Conservation (phyloP, 2,329 filamentous ascomycete genomes). For the Tolypocladium guangdongense region DNA sequence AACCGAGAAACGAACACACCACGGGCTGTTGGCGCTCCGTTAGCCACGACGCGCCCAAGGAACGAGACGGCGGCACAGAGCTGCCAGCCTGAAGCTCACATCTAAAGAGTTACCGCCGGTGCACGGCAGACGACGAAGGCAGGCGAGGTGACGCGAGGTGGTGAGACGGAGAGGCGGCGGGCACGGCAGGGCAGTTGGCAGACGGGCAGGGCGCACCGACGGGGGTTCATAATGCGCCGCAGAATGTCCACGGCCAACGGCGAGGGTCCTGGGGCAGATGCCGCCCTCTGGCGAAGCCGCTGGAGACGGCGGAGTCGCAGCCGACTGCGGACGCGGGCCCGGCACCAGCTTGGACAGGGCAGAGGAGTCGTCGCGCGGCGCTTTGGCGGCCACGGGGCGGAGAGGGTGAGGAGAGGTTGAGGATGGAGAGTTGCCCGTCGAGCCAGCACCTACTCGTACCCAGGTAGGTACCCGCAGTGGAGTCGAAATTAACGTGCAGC, state of each 20-base stretch:
- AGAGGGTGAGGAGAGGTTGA: neutral
- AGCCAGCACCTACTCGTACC: too few species aligned
- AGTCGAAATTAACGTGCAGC: too few species aligned
- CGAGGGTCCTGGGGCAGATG: neutral
- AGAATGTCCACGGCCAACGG: conserved; percentile 4
- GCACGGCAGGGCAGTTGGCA: neutral
- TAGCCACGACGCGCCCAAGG: neutral
- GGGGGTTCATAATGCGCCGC: conserved; percentile 8
- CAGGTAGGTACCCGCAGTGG: too few species aligned
- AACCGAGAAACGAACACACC: neutral
- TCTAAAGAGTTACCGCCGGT: neutral
- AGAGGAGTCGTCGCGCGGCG: neutral
- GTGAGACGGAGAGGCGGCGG: conserved; percentile 5
- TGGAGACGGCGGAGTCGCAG: neutral
- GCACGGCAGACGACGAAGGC: neutral
- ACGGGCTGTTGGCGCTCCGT: neutral
- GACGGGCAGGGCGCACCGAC: conserved; percentile 1
- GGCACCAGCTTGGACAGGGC: neutral
- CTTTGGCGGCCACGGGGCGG: neutral
- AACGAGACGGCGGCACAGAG: neutral
- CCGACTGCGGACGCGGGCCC: neutral
- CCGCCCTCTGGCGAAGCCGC: neutral
- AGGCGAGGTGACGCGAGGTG: neutral
- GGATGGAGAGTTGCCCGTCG: neutral
- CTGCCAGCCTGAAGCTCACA: neutral